Conservation (phyloP, 2,329 filamentous ascomycete genomes). For the Didymella segeticola region DNA sequence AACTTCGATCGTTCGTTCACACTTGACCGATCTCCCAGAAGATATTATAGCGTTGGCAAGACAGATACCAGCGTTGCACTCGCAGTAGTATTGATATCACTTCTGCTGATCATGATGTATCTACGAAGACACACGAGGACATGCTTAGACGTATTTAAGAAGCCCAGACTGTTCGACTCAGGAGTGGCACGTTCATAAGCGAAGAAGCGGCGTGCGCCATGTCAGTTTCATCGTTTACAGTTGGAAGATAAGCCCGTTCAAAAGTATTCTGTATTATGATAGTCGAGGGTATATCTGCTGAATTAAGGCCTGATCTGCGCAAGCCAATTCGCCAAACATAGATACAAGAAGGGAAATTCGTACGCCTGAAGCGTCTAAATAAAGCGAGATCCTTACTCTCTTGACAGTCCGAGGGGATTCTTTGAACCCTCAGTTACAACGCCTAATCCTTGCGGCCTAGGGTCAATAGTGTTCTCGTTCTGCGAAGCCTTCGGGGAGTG, state of each 20-base stretch:
- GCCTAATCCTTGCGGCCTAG: conserved; percentile 22
- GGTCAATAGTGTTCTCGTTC: conserved; percentile 18
- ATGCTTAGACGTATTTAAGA: too few species aligned
- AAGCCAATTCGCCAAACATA: not conserved
- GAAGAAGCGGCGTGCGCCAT: too few species aligned
- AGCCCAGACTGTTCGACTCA: too few species aligned
- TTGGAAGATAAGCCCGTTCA: not conserved
- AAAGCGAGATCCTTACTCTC: not conserved
- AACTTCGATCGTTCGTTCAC: not conserved
- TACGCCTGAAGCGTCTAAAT: not conserved
- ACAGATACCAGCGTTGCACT: not conserved
- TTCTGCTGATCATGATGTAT: too few species aligned
- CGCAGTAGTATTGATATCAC: not conserved
- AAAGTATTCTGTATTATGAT: not conserved
- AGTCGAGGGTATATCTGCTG: not conserved
- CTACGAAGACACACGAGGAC: too few species aligned
- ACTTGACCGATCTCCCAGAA: too few species aligned
- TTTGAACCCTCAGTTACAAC: conserved; percentile 14
- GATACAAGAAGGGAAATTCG: conserved; percentile 1
- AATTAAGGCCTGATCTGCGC: not conserved
- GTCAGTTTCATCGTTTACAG: not conserved
- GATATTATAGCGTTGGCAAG: too few species aligned
- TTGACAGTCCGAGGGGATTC: not conserved
- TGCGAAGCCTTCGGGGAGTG: conserved; percentile 26
- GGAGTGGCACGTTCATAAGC: too few species aligned